phyloP scores from a whole-genome alignment of 768 basidiomycete species.

The Russula lepida region DNA sequence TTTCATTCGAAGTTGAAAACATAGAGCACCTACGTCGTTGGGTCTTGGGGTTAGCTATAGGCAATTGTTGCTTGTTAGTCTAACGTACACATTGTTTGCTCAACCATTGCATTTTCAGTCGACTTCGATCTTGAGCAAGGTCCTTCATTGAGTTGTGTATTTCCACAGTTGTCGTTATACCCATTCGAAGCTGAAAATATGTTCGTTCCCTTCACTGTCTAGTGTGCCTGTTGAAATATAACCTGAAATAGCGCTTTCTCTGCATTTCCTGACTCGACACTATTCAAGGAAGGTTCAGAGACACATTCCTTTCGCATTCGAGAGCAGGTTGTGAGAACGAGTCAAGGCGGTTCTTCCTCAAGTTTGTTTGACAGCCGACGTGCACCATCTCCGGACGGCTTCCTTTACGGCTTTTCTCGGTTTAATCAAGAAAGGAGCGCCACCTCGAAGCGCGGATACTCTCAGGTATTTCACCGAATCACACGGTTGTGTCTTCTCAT shows the following conservation, averaged over 20 bases:
- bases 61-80: conserved; percentile 30
- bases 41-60: conserved; percentile 60
- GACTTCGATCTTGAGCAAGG: conserved; percentile 88
- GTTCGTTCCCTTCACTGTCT: conserved; percentile 37
- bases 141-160: conserved; percentile 64
- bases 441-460: conserved; percentile 67
- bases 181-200: conserved; percentile 74
- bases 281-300: conserved; percentile 78
- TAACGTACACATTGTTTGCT: neutral
- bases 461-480: conserved; percentile 44
- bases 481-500: conserved; percentile 3
- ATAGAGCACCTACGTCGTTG: conserved; percentile 49
- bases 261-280: conserved; percentile 82
- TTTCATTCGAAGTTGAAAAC: conserved; percentile 42
- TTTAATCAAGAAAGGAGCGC: conserved; percentile 65
- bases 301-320: conserved; percentile 84
- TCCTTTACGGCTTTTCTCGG: conserved; percentile 68
- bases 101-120: conserved; percentile 35
- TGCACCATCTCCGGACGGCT: conserved; percentile 45
- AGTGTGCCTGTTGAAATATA: conserved; percentile 7
- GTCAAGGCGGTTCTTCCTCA: conserved; percentile 19
- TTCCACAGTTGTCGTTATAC: conserved; percentile 56
- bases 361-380: conserved; percentile 28
- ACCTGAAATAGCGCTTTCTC: conserved; percentile 67
- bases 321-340: conserved; percentile 24